These are phyloP conservation scores for Friedmanniomyces endolithicus DNA, from an alignment of 495 filamentous ascomycete species.

Conservation along the genomic window DNA sequence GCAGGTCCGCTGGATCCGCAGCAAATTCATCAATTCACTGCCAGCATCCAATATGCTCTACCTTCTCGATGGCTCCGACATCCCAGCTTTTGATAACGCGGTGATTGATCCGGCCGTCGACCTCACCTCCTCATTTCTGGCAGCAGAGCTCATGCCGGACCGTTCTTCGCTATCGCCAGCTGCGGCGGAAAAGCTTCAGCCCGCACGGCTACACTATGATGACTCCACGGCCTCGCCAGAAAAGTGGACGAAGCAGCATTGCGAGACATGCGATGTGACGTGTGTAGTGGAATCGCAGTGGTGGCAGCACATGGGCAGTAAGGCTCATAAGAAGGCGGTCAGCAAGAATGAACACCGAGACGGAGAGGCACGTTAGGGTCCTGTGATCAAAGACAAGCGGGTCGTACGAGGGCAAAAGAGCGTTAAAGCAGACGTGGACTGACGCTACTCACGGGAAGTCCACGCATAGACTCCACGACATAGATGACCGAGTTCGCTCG, in stretches of 20 bases:
- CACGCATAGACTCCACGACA: no score
- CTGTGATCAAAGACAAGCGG: no score
- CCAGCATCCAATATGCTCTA: conserved; percentile 20
- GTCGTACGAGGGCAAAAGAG: no score
- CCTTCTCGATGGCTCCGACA: conserved; percentile 61
- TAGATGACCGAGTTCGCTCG: no score
- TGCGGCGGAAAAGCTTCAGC: conserved; percentile 40
- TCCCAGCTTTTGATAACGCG: conserved; percentile 39
- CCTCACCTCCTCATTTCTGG: conserved; percentile 51
- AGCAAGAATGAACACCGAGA: conserved; percentile 5
- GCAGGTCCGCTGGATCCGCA: conserved; percentile 80
- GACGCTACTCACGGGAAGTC: no score
- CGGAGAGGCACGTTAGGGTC: not conserved
- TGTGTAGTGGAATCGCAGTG: conserved; percentile 61
- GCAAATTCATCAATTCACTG: conserved; percentile 60
- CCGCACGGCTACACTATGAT: conserved; percentile 25
- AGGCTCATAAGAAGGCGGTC: conserved; percentile 24
- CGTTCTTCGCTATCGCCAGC: conserved; percentile 54
- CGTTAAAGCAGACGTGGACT: no score
- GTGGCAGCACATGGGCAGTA: conserved; percentile 59
- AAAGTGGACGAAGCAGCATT: conserved; percentile 43
- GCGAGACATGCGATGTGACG: conserved; percentile 60
- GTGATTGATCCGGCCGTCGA: conserved; percentile 52
- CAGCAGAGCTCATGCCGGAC: conserved; percentile 39
- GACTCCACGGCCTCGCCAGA: conserved; percentile 34